phyloP scores from a whole-genome alignment of 495 filamentous ascomycete genomes.

The Margaritispora aquatica region DNA sequence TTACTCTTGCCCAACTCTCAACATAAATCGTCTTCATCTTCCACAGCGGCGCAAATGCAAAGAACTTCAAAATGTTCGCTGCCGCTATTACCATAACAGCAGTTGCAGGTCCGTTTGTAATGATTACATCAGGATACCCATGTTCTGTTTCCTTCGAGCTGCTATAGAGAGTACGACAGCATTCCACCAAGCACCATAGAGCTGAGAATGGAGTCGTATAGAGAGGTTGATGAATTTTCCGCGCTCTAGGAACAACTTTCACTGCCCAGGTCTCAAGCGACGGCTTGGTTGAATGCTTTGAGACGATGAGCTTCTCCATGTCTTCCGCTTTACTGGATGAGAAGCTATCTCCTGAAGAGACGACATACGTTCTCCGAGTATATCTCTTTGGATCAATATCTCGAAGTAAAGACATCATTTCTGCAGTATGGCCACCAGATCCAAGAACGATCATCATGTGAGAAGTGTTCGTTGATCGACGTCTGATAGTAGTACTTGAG shows the following conservation, averaged over 20 bases:
- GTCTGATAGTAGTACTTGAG: slow-evolving; percentile 1
- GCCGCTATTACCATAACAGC: slow-evolving; percentile 73
- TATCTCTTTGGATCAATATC: slow-evolving; percentile 37
- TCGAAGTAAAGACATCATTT: slow-evolving; percentile 79
- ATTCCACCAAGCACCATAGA: slow-evolving; percentile 47
- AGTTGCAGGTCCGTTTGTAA: slow-evolving; percentile 87
- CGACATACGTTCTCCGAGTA: slow-evolving; percentile 72
- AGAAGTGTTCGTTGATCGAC: slow-evolving; percentile 33
- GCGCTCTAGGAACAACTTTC: slow-evolving; percentile 58
- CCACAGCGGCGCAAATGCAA: slow-evolving; percentile 25
- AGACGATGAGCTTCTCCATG: slow-evolving; percentile 46
- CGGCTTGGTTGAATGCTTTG: slow-evolving; percentile 19
- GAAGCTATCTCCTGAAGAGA: slow-evolving; percentile 70
- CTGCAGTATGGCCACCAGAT: slow-evolving; percentile 88
- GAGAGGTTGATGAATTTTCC: slow-evolving; percentile 71
- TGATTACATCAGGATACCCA: slow-evolving; percentile 58
- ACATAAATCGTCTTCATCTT: slow-evolving; percentile 73
- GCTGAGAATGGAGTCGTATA: slow-evolving; percentile 58
- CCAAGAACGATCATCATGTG: slow-evolving; percentile 83
- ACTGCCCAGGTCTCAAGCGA: slow-evolving; percentile 31
- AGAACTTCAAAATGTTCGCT: slow-evolving; percentile 58
- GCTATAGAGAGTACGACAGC: slow-evolving; percentile 28
- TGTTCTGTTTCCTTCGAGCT: not conserved
- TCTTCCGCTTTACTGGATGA: slow-evolving; percentile 58
- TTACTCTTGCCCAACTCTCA: slow-evolving; percentile 86